These are phyloP conservation scores for Rachicladosporium sp. DNA, from an alignment of 2,329 filamentous ascomycete genomes.

Conservation along the genomic window DNA sequence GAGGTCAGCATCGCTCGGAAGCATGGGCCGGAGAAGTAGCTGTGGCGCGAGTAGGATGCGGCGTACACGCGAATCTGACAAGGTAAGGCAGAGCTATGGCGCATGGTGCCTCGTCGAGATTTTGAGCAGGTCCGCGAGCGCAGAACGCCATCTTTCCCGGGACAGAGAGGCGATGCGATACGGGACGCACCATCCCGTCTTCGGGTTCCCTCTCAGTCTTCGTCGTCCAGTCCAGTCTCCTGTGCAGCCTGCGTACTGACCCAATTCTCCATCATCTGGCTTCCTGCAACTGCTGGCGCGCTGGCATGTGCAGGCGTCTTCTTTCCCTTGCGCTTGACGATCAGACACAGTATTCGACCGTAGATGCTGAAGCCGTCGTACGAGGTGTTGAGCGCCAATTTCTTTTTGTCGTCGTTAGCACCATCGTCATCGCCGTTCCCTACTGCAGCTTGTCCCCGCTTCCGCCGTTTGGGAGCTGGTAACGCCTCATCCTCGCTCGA, in stretches of 20 bases:
- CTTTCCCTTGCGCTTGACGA: conserved; percentile 61
- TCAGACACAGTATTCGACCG: conserved; percentile 79
- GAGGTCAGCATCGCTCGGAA: too few species aligned
- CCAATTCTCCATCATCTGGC: conserved; percentile 29
- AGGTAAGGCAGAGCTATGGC: not conserved
- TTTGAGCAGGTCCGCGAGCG: not conserved
- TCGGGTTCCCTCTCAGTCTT: conserved; percentile 3
- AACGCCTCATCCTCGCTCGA: conserved; percentile 24
- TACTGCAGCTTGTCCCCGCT: conserved; percentile 1
- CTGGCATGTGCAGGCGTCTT: conserved; percentile 21
- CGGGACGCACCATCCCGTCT: not conserved
- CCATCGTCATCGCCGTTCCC: conserved; percentile 10
- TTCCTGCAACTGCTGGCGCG: conserved; percentile 15
- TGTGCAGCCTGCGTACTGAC: conserved; percentile 25
- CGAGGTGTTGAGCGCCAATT: conserved; percentile 68
- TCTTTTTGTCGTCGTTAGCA: conserved; percentile 68
- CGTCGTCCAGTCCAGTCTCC: conserved; percentile 20
- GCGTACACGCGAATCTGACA: too few species aligned
- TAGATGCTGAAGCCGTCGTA: conserved; percentile 97
- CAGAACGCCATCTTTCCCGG: conserved; percentile 1
- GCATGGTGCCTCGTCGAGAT: not conserved
- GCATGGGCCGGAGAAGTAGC: too few species aligned
- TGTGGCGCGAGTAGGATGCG: too few species aligned
- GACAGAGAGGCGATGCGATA: conserved; percentile 1
- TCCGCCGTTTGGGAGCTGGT: conserved; percentile 14